Percentiles rank a stretch among this genome's conserved stretches.
Conservation (phyloP, 768 basidiomycete species). For the Leccinum disarticulatum region DNA sequence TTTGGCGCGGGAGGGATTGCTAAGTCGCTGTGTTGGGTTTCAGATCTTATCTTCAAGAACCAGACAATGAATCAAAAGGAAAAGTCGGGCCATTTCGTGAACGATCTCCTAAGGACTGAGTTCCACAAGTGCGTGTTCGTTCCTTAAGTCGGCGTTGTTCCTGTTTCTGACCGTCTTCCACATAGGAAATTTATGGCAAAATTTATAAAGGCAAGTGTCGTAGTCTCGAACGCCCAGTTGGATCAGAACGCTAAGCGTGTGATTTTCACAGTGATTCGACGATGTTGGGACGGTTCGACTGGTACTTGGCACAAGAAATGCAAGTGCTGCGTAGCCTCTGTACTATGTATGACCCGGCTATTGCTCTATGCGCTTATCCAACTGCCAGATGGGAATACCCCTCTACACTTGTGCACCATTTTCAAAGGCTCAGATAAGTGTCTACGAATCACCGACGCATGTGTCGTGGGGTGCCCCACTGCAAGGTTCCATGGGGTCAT, state of each 20-base stretch:
- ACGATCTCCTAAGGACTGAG: slow-evolving; percentile 90
- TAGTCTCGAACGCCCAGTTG: neutral
- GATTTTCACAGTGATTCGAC: slow-evolving; percentile 7
- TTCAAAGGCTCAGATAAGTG: neutral
- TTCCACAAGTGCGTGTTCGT: slow-evolving; percentile 76
- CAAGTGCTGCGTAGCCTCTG: neutral
- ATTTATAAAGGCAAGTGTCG: slow-evolving; percentile 71
- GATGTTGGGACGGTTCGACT: neutral
- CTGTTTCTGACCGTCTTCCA: slow-evolving; percentile 11
- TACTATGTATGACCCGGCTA: neutral
- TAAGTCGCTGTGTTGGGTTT: neutral
- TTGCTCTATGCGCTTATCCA: neutral
- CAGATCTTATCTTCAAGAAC: slow-evolving; percentile 98
- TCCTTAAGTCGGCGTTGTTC: neutral
- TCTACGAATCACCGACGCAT: neutral
- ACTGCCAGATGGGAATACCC: neutral
- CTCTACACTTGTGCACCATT: neutral
- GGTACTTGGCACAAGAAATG: neutral
- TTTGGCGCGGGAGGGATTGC: neutral
- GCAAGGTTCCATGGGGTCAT: neutral
- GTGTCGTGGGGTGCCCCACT: neutral
- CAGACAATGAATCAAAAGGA: slow-evolving; percentile 75
- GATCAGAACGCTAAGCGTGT: neutral
- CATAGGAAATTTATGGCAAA: slow-evolving; percentile 88
- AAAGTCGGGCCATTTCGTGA: slow-evolving; percentile 83